phyloP scores from a whole-genome alignment of 345 rosid genomes.

The Syzygium jambos region DNA sequence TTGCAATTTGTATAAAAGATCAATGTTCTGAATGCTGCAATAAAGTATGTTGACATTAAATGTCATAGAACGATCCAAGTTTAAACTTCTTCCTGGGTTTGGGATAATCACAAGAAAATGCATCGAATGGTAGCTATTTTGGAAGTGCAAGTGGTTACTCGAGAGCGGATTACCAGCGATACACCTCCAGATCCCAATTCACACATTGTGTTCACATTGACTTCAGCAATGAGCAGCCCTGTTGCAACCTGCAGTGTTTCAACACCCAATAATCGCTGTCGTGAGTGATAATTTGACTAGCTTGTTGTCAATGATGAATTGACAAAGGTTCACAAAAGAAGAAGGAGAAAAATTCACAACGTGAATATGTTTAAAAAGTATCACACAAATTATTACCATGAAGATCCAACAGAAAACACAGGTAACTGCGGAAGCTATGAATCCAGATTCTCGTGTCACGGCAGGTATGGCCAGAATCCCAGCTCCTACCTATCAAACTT shows the following conservation, averaged over 20 bases:
- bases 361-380: neutral
- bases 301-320: neutral
- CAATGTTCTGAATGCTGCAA: neutral
- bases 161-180: constrained; percentile 44
- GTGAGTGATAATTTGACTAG: neutral
- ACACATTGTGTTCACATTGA: constrained; percentile 82
- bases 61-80: neutral
- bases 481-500: constrained; percentile 63
- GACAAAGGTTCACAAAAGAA: neutral
- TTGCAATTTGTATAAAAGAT: neutral
- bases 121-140: neutral
- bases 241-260: constrained; percentile 53
- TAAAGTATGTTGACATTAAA: neutral
- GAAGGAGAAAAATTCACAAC: neutral
- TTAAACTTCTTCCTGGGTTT: neutral
- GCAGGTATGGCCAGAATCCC: constrained; percentile 95
- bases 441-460: constrained; percentile 85
- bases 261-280: neutral
- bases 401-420: constrained; percentile 73
- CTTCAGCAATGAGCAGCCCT: constrained; percentile 87
- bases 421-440: constrained; percentile 70
- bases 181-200: constrained; percentile 95
- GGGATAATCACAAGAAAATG: neutral
- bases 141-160: neutral
- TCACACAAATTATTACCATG: constrained; percentile 34